Evolutionary conservation across 2,329 filamentous ascomycete species (phyloP).

Genomic region (Acephala macrosclerotiorum): DNA sequence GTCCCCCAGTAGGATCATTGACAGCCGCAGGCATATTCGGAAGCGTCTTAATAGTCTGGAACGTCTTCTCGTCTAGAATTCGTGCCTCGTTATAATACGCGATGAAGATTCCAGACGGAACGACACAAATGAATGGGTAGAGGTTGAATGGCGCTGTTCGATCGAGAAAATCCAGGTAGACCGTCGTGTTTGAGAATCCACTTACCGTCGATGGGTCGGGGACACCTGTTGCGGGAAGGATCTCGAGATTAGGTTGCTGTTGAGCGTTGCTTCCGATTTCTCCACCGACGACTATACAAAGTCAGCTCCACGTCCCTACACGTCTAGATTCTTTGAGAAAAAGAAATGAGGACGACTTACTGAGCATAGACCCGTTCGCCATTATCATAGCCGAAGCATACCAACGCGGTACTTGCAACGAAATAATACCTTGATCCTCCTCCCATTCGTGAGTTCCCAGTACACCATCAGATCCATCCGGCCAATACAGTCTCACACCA

Average conservation of each 20-base stretch:
- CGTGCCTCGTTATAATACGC: not conserved
- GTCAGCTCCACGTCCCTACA: not conserved
- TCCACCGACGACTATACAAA: conserved; percentile 58
- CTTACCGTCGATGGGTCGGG: conserved; percentile 26
- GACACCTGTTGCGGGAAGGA: conserved; percentile 56
- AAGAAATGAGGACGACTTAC: not conserved
- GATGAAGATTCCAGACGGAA: not conserved
- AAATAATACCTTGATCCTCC: conserved; percentile 61
- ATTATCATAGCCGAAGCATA: conserved; percentile 69
- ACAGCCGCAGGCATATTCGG: not conserved
- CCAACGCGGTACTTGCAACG: conserved; percentile 67
- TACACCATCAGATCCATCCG: conserved; percentile 64
- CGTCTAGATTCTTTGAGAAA: not conserved
- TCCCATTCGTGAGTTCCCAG: conserved; percentile 68
- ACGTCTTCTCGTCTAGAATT: not conserved
- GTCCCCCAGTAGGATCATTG: not conserved
- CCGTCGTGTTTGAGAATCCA: conserved; percentile 47
- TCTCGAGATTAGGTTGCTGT: conserved; percentile 67
- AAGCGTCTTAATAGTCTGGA: not conserved
- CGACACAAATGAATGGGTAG: not conserved
- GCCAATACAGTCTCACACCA: conserved; percentile 66
- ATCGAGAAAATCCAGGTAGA: conserved; percentile 57
- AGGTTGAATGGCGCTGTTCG: not conserved
- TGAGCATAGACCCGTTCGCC: conserved; percentile 69
- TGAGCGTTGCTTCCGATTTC: conserved; percentile 68